A percentile compares a stretch with the other conserved stretches of the same genome.
These are phyloP conservation scores for Raphanus raphanistrum DNA, from an alignment of 345 rosid genomes.

Conservation along the genomic window DNA sequence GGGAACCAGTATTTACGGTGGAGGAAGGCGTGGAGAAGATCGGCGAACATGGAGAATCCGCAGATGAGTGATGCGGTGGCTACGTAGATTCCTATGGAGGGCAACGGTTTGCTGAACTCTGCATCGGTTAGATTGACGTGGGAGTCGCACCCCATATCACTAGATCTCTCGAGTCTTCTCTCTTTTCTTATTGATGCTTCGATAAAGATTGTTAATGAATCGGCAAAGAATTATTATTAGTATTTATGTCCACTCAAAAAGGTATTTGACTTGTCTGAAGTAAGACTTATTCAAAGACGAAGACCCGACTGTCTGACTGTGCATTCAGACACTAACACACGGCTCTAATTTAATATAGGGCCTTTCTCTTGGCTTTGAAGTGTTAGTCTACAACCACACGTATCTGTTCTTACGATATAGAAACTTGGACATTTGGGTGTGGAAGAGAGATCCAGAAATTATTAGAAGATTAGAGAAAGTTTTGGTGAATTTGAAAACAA, in stretches of 20 bases:
- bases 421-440: background rate
- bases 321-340: background rate
- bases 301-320: background rate
- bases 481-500: background rate
- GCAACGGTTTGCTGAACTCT: constrained; percentile 66
- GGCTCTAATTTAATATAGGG: background rate
- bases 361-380: background rate
- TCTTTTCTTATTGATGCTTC: background rate
- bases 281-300: constrained; percentile 4
- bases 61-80: constrained; percentile 76
- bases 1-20: constrained; percentile 73
- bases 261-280: constrained; percentile 12
- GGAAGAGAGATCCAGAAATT: background rate
- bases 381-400: background rate
- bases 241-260: background rate
- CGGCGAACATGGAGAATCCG: constrained; percentile 66
- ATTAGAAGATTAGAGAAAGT: background rate
- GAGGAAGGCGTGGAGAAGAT: constrained; percentile 59
- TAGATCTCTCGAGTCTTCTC: background rate
- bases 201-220: background rate
- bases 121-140: constrained; percentile 63
- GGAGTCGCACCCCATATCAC: constrained; percentile 53
- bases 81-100: constrained; percentile 80
- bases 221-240: background rate
- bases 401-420: background rate